These are phyloP conservation scores for Neopestalotiopsis sp. DNA, from an alignment of 2,329 filamentous ascomycete species.

Conservation along the genomic window DNA sequence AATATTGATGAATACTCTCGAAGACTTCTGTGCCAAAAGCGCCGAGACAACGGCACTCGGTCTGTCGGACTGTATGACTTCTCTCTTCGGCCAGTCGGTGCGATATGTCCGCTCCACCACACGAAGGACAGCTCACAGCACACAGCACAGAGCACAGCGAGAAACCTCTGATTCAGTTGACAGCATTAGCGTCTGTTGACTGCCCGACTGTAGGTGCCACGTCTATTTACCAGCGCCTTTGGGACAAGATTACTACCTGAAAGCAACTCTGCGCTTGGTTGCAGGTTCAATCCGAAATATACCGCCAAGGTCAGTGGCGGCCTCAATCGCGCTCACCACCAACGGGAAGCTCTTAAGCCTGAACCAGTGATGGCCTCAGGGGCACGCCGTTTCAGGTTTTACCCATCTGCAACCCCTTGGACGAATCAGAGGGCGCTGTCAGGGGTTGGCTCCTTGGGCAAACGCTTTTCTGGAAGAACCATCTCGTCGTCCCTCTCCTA, in stretches of 20 bases:
- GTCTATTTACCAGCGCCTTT: neutral
- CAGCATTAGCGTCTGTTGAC: neutral
- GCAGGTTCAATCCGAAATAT: no score
- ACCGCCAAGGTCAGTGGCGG: neutral
- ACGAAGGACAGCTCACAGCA: neutral
- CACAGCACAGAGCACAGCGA: neutral
- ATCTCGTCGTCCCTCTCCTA: neutral
- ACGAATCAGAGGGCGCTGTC: neutral
- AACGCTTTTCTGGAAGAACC: neutral
- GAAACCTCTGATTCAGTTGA: neutral
- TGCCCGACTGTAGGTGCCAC: neutral
- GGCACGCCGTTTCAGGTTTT: neutral
- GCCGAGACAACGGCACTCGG: neutral
- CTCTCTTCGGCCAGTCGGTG: neutral
- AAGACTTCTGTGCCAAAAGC: neutral
- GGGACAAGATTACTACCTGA: neutral
- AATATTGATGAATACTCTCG: no score
- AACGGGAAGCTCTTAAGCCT: conserved; percentile 1
- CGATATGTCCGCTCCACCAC: neutral
- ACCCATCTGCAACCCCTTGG: neutral
- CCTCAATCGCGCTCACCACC: neutral
- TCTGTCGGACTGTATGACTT: neutral
- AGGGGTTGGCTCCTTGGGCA: neutral
- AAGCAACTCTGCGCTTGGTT: no score
- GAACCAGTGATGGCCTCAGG: conserved; percentile 8